Base-by-base conservation (phyloP, 1,284 basidiomycete genomes). In the Taiwanofungus camphoratus region DNA sequence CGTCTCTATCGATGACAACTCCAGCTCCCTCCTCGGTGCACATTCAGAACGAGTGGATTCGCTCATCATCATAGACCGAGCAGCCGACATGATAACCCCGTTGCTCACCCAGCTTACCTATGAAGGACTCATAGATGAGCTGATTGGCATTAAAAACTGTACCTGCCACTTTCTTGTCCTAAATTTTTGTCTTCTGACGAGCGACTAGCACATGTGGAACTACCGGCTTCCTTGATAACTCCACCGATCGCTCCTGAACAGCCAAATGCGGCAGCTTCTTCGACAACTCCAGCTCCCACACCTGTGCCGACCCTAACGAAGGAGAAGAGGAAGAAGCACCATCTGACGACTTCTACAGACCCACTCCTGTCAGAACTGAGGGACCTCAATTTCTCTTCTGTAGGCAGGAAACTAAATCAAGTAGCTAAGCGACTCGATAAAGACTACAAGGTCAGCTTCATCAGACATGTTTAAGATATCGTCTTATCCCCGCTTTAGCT, bases 91-190 rank as follows among this genome's bases (percentile, higher is more conserved):
- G 82, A 83, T 96, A 41, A 97, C 95, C 0, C 93, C 95, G 1
- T 73, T 99, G 42, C 81, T 95, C 36, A 99, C 95, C 1, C 95
- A 99, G 59, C 70, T 99, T 42, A 99, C 96, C 0, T 99, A 98
- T 57, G 87, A 97, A 61, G 96, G 96, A 13, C 81, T 99, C 33
- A 74, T 98, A n/a, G 95, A 99, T 57, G 96, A 99, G 61, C 70
- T 92, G 32, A 71, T 97, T 35, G 91, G 91, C 1, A 86, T 99
- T 50, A 86, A 78, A 63, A 92, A 96, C 55, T 87, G 93, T 90
- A 52, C 42, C 83, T 63, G 5, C 5, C 18, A 22, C 26, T 36
- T 36, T 41, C 30, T 30, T 30, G 15, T 49, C 21, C 24, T 30
- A 39, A 41, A n/a, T 11, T 2, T 21, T 9, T 32, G 23, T 13